phyloP scores from a whole-genome alignment of 768 basidiomycete species.

The Mycena crocata region DNA sequence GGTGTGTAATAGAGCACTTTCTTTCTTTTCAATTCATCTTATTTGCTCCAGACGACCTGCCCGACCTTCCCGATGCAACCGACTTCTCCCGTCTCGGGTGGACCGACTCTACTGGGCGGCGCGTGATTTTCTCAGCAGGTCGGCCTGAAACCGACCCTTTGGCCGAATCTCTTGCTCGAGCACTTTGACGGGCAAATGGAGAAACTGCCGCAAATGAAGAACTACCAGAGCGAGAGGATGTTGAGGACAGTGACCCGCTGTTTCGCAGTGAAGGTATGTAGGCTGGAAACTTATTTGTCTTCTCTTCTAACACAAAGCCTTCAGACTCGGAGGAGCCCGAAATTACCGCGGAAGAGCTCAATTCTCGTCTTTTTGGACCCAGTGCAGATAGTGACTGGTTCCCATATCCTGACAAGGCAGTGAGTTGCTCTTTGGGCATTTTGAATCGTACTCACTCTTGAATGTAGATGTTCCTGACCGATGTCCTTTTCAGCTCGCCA shows the following conservation, averaged over 20 bases:
- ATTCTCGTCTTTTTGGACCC: neutral
- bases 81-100: neutral
- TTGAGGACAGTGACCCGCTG: constrained; percentile 1
- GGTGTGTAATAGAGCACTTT: too few species aligned
- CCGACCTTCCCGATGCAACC: too few species aligned
- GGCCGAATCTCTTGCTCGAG: constrained; percentile 2
- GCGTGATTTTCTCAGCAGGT: constrained; percentile 3
- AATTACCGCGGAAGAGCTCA: neutral
- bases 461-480: neutral
- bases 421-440: neutral
- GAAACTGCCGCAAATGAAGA: neutral
- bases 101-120: neutral
- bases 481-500: constrained; percentile 1
- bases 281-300: too few species aligned
- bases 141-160: neutral
- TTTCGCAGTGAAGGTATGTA: neutral
- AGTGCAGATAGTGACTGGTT: neutral
- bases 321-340: neutral
- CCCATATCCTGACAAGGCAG: constrained; percentile 10
- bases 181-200: neutral
- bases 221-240: neutral
- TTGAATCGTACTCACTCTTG: neutral
- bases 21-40: neutral
- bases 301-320: too few species aligned
- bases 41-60: too few species aligned